Evolutionary conservation across 805 yeast genomes (phyloP).

Genomic region (Cyberlindnera maritima): DNA sequence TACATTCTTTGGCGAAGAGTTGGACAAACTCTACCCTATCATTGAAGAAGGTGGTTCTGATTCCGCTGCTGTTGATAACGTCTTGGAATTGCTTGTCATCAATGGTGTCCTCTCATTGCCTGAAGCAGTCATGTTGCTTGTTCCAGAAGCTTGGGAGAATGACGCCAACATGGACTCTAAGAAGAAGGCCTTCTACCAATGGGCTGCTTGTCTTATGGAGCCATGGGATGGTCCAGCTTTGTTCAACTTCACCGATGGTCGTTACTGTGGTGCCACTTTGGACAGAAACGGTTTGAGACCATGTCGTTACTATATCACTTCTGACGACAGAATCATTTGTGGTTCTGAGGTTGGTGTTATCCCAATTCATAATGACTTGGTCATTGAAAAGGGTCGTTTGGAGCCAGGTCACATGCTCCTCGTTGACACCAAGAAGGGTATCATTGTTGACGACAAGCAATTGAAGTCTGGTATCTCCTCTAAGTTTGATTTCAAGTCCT

Average conservation of each 20-base stretch:
- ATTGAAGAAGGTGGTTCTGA: constrained; percentile 99
- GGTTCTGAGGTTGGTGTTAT: constrained; percentile 98
- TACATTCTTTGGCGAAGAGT: constrained; percentile 81
- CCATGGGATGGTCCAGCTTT: constrained; percentile 99
- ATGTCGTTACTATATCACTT: constrained; percentile 93
- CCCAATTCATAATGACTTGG: constrained; percentile 77
- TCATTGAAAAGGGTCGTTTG: constrained; percentile 88
- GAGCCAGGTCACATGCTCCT: constrained; percentile 95
- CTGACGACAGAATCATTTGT: constrained; percentile 93
- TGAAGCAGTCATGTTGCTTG: constrained; percentile 94
- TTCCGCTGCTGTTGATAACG: constrained; percentile 97
- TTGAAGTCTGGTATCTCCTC: constrained; percentile 77
- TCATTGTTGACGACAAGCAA: constrained; percentile 90
- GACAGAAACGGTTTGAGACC: constrained; percentile 98
- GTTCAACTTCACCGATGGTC: constrained; percentile 94
- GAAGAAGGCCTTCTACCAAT: constrained; percentile 92
- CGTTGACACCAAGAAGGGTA: constrained; percentile 90
- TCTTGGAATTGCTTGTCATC: constrained; percentile 83
- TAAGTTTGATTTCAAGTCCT: constrained; percentile 87
- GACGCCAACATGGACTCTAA: constrained; percentile 84
- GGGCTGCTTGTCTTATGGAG: constrained; percentile 99
- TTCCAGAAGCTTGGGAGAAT: constrained; percentile 98
- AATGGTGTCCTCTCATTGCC: constrained; percentile 92
- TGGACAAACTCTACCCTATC: constrained; percentile 88
- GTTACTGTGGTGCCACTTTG: constrained; percentile 97